These are phyloP conservation scores for Rhodotorula sp. DNA, from an alignment of 1,284 basidiomycete genomes.

Conservation along the genomic window DNA sequence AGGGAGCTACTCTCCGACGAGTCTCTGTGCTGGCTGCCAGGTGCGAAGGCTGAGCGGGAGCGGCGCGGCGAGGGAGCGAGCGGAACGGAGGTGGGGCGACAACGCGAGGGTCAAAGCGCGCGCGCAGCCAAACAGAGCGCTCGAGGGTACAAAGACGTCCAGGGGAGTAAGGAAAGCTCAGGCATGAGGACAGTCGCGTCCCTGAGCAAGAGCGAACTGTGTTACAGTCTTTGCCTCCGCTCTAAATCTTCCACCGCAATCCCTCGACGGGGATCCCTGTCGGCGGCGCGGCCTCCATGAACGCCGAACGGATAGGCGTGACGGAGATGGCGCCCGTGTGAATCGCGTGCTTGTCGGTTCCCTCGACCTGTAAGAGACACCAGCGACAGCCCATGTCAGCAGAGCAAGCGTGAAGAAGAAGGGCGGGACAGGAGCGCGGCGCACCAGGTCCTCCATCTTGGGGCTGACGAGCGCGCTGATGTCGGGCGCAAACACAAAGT, in stretches of 20 bases:
- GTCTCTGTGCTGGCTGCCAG: no score
- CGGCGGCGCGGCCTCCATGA: conserved; percentile 56
- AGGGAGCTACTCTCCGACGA: no score
- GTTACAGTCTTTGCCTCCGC: not conserved
- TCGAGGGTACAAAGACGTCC: no score
- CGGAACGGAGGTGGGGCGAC: no score
- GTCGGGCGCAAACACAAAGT: conserved; percentile 80
- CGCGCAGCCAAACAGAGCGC: no score
- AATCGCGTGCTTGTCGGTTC: conserved; percentile 75
- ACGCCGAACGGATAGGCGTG: conserved; percentile 70
- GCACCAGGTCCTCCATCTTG: conserved; percentile 59
- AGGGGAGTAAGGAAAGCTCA: no score
- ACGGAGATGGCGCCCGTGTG: conserved; percentile 67
- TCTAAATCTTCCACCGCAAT: conserved; percentile 23
- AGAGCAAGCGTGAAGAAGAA: not conserved
- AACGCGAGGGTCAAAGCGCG: no score
- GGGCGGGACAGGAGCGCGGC: not conserved
- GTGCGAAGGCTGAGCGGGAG: no score
- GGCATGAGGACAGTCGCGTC: no score
- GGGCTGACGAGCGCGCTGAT: conserved; percentile 70
- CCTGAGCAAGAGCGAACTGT: not conserved
- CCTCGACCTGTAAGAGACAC: conserved; percentile 50
- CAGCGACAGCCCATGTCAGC: not conserved
- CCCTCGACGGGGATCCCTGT: conserved; percentile 14
- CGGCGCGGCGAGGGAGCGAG: no score